phyloP scores from a whole-genome alignment of 2,329 filamentous ascomycete species.

The Penicillium sp. region DNA sequence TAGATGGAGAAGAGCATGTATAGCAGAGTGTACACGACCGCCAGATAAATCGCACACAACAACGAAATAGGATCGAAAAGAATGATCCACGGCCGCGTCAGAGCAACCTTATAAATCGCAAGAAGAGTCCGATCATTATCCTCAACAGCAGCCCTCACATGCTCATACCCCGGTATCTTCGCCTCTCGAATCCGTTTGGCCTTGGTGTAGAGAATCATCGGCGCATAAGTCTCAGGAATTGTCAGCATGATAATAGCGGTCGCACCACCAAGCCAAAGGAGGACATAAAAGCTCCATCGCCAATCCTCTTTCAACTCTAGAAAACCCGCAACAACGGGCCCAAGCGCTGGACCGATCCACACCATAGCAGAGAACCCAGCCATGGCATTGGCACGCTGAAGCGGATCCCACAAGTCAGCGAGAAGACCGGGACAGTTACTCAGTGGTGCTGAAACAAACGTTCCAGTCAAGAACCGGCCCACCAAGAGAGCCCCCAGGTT shows the following conservation, averaged over 20 bases:
- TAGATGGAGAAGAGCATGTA: constrained; percentile 62
- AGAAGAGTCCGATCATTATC: constrained; percentile 45
- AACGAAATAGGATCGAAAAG: constrained; percentile 57
- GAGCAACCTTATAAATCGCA: constrained; percentile 52
- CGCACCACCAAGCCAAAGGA: constrained; percentile 40
- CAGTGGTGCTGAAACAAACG: constrained; percentile 52
- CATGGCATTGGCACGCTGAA: constrained; percentile 56
- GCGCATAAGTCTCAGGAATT: constrained; percentile 59
- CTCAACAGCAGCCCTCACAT: constrained; percentile 53
- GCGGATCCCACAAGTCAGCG: constrained; percentile 55
- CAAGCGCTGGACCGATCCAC: constrained; percentile 56
- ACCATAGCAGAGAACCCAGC: constrained; percentile 56
- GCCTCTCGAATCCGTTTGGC: constrained; percentile 53
- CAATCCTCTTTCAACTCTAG: constrained; percentile 54
- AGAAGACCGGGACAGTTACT: constrained; percentile 51
- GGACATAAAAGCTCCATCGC: constrained; percentile 48
- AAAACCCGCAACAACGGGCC: constrained; percentile 59
- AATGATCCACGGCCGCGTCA: constrained; percentile 57
- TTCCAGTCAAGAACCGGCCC: constrained; percentile 58
- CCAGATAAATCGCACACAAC: constrained; percentile 54
- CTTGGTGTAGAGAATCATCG: constrained; percentile 54
- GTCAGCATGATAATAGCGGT: constrained; percentile 53
- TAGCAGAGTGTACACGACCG: constrained; percentile 56
- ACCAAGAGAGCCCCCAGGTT: constrained; percentile 56
- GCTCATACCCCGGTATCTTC: constrained; percentile 54